phyloP scores from a whole-genome alignment of 192 early-diverging fungal species.

The Coemansia sp. region DNA sequence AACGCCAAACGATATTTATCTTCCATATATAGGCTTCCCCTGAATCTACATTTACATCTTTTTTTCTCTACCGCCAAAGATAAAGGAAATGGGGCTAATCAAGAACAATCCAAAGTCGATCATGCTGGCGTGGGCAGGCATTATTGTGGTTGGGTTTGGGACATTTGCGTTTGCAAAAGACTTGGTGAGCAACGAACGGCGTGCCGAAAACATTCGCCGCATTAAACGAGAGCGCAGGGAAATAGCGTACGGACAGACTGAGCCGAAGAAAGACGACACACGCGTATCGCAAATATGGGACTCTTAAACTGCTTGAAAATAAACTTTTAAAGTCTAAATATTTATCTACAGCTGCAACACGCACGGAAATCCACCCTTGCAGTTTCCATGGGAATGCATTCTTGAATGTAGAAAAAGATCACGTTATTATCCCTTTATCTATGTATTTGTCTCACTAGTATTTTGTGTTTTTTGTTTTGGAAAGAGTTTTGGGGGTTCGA shows the following conservation, averaged over 20 bases:
- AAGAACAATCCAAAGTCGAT: conserved; percentile 53
- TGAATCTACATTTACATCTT: too few relatives aligned
- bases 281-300: neutral
- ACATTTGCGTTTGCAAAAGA: conserved; percentile 47
- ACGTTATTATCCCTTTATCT: neutral
- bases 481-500: neutral
- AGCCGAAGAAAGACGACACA: neutral
- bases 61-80: too few relatives aligned
- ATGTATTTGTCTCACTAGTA: neutral
- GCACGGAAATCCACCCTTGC: too few relatives aligned
- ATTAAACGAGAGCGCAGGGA: conserved; percentile 46
- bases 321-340: conserved; percentile 1
- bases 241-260: conserved; percentile 34
- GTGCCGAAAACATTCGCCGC: conserved; percentile 46
- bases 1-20: too few relatives aligned
- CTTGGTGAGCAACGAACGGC: conserved; percentile 43
- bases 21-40: too few relatives aligned
- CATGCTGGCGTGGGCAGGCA: conserved; percentile 32
- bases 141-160: conserved; percentile 39
- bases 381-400: too few relatives aligned
- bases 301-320: neutral
- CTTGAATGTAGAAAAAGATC: too few relatives aligned
- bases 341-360: neutral
- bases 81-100: conserved; percentile 32
- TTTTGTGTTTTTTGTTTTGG: neutral